Evolutionary conservation across 495 filamentous ascomycete species (phyloP), one percentile per base, ranked within the genome.

Genomic region (Aspergillus leporis): DNA sequence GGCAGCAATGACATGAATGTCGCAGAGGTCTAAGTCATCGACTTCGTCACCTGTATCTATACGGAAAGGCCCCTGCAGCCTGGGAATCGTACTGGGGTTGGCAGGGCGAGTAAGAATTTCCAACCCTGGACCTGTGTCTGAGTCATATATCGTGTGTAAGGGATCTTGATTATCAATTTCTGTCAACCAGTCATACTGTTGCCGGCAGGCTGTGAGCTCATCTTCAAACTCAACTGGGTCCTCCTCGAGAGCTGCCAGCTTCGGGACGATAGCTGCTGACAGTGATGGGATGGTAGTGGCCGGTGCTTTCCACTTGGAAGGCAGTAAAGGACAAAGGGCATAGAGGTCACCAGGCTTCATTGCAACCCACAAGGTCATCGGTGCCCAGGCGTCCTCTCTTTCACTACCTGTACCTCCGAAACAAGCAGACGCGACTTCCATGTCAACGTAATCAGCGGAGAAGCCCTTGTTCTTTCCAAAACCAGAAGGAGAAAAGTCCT

Each of bases 331-430:
- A 69, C 92, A 96, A n/a, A 97, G 74, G 8, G 91, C 90, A 63
- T 97, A 96, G 8, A 96, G 82, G 64, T 95, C 92, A 5, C 92
- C 92, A 25, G 89, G 88, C 34, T 78, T 81, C 91, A 96, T 97
- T 16, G 90, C 91, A 46, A 96, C 74, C 91, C 91, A 97, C 18
- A 97, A 75, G 3, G 92, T 95, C 91, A 94, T 96, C 14, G 90
- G 80, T 7, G 90, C 87, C 92, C 92, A 97, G 30, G 87, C 87
- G 64, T 90, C 85, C 52, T 92, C 90, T 30, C 74, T 79, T 36
- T 77, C 77, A 25, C 66, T 74, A 30, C 86, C 87, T 53, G 76
- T 85, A 19, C 86, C 86, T 0, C 87, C 89, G 72, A 97, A 96
- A 65, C 86, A 90, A 41, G 92, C 90, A 5, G 91, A 86, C 13